A percentile compares a stretch with the other conserved stretches of the same genome.
These are phyloP conservation scores for Scedosporium apiospermum DNA, from an alignment of 2,329 filamentous ascomycete species.

Conservation along the genomic window DNA sequence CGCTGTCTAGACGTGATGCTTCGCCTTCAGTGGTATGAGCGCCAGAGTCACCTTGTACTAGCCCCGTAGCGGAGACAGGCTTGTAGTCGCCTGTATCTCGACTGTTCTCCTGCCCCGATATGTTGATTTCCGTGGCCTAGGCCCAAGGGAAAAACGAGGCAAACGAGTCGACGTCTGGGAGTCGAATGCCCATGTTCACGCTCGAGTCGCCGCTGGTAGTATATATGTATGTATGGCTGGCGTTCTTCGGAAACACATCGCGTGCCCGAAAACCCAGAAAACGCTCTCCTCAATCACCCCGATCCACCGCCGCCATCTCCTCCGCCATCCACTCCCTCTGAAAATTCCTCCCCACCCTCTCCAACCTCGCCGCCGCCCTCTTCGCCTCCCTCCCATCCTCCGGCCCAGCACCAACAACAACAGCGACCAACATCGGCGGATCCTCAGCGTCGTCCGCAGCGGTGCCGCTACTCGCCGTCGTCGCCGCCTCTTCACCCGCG, in stretches of 20 bases:
- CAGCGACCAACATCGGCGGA: slow-evolving; percentile 42
- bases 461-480: not conserved
- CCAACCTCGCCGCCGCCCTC: slow-evolving; percentile 40
- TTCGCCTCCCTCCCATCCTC: slow-evolving; percentile 41
- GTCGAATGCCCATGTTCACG: no score
- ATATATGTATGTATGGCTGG: no score
- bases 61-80: no score
- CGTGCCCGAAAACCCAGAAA: no score
- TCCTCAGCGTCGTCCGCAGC: slow-evolving; percentile 17
- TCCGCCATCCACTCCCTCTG: slow-evolving; percentile 42
- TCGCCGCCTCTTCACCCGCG: not conserved
- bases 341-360: slow-evolving; percentile 44
- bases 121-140: not conserved
- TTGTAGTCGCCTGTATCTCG: not conserved
- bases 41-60: no score
- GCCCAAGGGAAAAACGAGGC: not conserved
- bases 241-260: no score
- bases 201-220: not conserved
- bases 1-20: not conserved
- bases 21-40: not conserved
- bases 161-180: not conserved
- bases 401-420: slow-evolving; percentile 41
- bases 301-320: slow-evolving; percentile 8
- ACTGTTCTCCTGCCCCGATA: not conserved
- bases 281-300: not conserved